Percentiles rank a stretch among this genome's conserved stretches.
phyloP scores from a whole-genome alignment of 176 grass and related monocot genomes.

The Miscanthus lutarioriparius region DNA sequence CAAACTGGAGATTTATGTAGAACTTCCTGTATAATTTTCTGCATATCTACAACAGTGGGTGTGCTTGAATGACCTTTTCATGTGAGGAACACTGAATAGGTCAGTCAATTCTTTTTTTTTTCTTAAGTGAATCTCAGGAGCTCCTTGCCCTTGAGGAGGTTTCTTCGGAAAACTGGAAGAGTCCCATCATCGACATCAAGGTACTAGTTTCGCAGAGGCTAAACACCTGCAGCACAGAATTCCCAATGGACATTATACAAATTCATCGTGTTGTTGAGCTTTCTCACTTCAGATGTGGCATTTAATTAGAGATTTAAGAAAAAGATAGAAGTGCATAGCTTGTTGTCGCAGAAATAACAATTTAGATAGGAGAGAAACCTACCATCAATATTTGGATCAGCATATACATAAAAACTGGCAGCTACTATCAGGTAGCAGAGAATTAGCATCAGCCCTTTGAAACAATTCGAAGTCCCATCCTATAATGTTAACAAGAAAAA shows the following conservation, averaged over 20 bases:
- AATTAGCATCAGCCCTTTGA: conserved; percentile 81
- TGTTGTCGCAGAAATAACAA: neutral
- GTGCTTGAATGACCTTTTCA: conserved; percentile 27
- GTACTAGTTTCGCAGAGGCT: conserved; percentile 30
- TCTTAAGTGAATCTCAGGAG: neutral
- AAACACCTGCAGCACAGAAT: conserved; percentile 41
- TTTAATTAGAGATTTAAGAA: neutral
- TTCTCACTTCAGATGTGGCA: conserved; percentile 2
- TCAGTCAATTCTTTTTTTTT: neutral
- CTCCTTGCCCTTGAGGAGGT: neutral
- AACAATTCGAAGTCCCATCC: conserved; percentile 84
- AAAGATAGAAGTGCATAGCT: neutral
- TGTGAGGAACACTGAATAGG: conserved; percentile 9
- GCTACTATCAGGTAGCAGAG: conserved; percentile 83
- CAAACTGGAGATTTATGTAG: neutral
- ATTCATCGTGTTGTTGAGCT: neutral
- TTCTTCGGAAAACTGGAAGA: conserved; percentile 10
- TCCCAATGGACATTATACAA: neutral
- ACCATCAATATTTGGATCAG: conserved; percentile 51
- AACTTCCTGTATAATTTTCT: conserved; percentile 3
- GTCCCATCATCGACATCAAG: conserved; percentile 15
- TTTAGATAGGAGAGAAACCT: conserved; percentile 33
- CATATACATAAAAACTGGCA: conserved; percentile 83
- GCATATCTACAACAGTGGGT: conserved; percentile 27
- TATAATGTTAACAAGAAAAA: conserved; percentile 16